Conservation (phyloP, 75 land plant genomes). For the Sequoia sempervirens region DNA sequence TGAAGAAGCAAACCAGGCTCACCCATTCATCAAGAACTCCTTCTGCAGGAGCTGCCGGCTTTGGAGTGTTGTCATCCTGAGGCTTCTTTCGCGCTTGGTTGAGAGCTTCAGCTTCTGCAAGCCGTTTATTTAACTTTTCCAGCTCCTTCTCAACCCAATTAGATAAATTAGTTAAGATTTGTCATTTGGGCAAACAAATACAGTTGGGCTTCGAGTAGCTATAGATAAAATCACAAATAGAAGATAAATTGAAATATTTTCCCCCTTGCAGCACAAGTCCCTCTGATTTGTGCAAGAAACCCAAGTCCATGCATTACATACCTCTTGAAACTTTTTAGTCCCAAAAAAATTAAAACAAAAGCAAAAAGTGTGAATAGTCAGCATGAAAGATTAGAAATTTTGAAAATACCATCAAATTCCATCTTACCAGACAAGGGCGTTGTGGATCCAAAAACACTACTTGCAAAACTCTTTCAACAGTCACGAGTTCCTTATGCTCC, state of each 20-base stretch:
- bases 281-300: conserved; percentile 1
- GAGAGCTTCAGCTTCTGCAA: conserved; percentile 91
- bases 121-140: conserved; percentile 71
- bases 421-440: conserved; percentile 54
- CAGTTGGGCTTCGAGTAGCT: background rate
- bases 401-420: background rate
- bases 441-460: conserved; percentile 80
- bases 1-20: conserved; percentile 6
- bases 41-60: conserved; percentile 27
- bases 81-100: conserved; percentile 86
- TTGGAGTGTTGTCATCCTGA: conserved; percentile 34
- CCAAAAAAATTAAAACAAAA: background rate
- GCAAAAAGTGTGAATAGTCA: background rate
- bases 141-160: conserved; percentile 42
- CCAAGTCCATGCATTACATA: background rate
- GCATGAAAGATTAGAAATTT: background rate
- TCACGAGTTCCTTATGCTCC: conserved; percentile 79
- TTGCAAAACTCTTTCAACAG: conserved; percentile 72
- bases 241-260: background rate
- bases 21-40: conserved; percentile 63
- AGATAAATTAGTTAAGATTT: background rate
- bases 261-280: background rate
- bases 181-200: background rate
- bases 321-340: background rate
- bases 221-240: background rate